phyloP scores from a whole-genome alignment of 129 eudicot genomes.

The Deinandra increscens region DNA sequence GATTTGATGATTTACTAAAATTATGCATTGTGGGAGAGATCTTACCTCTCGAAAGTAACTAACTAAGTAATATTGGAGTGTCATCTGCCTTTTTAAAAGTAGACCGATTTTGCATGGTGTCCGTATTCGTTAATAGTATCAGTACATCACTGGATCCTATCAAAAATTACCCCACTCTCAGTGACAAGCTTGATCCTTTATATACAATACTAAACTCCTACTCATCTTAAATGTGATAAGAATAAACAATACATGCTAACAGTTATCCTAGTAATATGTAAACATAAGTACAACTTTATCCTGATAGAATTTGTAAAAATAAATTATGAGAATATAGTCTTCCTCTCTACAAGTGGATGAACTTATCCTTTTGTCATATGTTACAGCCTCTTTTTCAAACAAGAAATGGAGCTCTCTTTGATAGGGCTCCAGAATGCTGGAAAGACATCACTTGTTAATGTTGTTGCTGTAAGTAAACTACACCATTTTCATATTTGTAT shows the following conservation, averaged over 20 bases:
- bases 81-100: background rate
- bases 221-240: background rate
- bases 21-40: no score
- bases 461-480: conserved; percentile 79
- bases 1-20: no score
- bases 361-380: conserved; percentile 12
- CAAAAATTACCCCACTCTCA: no score
- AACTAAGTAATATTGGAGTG: background rate
- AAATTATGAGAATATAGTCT: no score
- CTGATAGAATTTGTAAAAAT: background rate
- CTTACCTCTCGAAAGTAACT: background rate
- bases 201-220: background rate
- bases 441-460: conserved; percentile 96
- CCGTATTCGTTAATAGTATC: no score
- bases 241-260: background rate
- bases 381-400: conserved; percentile 97
- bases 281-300: background rate
- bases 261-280: background rate
- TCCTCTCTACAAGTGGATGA: background rate
- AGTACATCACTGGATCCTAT: no score
- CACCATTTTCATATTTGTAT: conserved; percentile 8
- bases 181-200: background rate
- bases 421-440: conserved; percentile 99
- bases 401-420: conserved; percentile 98
- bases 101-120: background rate